Evolutionary conservation across 306 rosid genomes (phyloP).

Genomic region (Acmispon strigosus): DNA sequence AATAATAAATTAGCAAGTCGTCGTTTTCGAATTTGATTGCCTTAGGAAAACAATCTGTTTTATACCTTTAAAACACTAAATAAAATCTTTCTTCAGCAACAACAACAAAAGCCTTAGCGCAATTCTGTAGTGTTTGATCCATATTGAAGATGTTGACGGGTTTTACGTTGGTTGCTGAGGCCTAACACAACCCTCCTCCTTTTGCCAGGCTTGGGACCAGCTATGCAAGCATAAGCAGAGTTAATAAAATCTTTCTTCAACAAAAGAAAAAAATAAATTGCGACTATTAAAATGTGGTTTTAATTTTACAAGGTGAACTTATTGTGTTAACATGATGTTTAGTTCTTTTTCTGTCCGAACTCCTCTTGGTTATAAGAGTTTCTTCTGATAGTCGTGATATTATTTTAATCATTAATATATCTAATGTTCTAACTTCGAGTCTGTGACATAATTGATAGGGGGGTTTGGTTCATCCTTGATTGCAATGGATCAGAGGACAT

Average conservation of each 20-base stretch:
- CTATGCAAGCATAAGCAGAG: no score
- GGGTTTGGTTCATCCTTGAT: slow-evolving; percentile 82
- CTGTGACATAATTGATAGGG: slow-evolving; percentile 40
- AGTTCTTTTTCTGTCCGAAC: not conserved
- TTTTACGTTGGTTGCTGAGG: no score
- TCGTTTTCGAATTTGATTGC: not conserved
- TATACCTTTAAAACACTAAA: not conserved
- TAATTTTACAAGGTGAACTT: not conserved
- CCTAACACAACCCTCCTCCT: no score
- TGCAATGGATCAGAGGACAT: slow-evolving; percentile 86
- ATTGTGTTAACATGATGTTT: not conserved
- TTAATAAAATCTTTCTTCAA: not conserved
- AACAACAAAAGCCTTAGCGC: no score
- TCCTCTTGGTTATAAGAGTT: not conserved
- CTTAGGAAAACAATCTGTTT: not conserved
- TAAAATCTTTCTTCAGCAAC: not conserved
- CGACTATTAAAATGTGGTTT: not conserved
- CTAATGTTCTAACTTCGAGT: not conserved
- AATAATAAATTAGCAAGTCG: not conserved
- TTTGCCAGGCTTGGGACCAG: no score
- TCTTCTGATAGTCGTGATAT: not conserved
- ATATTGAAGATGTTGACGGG: no score
- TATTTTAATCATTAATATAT: not conserved
- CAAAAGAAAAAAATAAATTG: not conserved
- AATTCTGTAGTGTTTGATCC: no score